Conservation (phyloP, 2,329 filamentous ascomycete species). For the Pseudogymnoascus sp. region DNA sequence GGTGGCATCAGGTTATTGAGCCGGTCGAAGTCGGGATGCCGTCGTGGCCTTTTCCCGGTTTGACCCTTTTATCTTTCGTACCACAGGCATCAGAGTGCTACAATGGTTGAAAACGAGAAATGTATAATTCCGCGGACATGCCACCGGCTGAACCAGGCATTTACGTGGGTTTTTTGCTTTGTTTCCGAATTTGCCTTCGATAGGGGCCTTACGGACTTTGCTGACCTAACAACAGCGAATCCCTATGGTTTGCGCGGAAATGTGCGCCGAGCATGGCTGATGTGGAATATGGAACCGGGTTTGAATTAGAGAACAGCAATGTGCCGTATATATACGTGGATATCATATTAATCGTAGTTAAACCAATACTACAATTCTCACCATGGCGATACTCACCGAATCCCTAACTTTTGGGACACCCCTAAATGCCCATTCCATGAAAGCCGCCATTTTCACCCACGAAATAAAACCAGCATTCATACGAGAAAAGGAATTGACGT, state of each 20-base stretch:
- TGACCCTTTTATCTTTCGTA: not conserved
- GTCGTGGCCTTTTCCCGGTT: not conserved
- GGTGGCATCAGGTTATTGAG: not conserved
- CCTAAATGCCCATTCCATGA: not conserved
- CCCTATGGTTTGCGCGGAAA: not conserved
- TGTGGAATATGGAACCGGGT: not conserved
- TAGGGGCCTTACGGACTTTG: not conserved
- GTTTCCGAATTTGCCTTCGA: not conserved
- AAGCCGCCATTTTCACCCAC: not conserved
- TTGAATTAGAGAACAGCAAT: not conserved
- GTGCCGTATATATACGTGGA: not conserved
- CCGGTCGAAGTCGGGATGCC: not conserved
- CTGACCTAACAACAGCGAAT: not conserved
- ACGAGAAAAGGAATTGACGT: not conserved
- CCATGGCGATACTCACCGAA: not conserved
- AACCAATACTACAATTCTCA: not conserved
- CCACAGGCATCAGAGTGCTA: not conserved
- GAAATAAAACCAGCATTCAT: not conserved
- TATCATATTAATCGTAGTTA: not conserved
- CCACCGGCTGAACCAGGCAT: not conserved
- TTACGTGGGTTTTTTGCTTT: constrained; percentile 1
- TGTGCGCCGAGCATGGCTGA: not conserved
- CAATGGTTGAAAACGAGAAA: not conserved
- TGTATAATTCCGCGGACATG: constrained; percentile 7
- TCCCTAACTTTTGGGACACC: not conserved